These are phyloP conservation scores for Petrea volubilis DNA, from an alignment of 257 asterid genomes.

Conservation along the genomic window DNA sequence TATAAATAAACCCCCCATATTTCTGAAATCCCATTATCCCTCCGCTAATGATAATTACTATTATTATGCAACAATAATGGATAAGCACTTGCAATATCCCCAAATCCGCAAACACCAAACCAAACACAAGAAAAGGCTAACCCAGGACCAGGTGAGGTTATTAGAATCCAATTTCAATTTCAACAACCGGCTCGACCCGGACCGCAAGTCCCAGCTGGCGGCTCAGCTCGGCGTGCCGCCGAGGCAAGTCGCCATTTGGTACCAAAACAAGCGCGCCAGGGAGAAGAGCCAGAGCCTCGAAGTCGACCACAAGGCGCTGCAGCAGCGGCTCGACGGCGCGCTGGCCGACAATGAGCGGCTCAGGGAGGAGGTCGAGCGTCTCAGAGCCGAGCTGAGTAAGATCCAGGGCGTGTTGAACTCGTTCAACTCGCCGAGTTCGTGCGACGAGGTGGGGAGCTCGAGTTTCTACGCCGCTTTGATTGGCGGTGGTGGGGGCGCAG, in stretches of 20 bases:
- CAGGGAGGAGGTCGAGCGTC: conserved; percentile 44
- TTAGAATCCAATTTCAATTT: conserved; percentile 49
- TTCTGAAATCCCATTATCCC: not conserved
- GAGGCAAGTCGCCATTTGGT: conserved; percentile 70
- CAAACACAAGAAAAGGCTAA: conserved; percentile 57
- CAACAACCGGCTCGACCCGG: conserved; percentile 61
- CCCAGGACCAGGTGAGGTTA: conserved; percentile 49
- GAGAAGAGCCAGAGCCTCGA: conserved; percentile 66
- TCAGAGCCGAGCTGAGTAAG: conserved; percentile 45
- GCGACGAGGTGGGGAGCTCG: conserved; percentile 55
- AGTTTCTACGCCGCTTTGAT: conserved; percentile 39
- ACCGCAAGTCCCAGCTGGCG: conserved; percentile 50
- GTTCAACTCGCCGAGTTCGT: conserved; percentile 40
- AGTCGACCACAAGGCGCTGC: conserved; percentile 43
- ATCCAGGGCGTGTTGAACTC: conserved; percentile 32
- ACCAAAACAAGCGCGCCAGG: conserved; percentile 73
- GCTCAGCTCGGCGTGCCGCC: conserved; percentile 57
- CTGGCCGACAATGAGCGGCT: conserved; percentile 44
- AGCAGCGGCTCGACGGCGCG: conserved; percentile 39
- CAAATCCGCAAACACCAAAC: conserved; percentile 25
- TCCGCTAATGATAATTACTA: not conserved
- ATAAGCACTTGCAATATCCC: conserved; percentile 30
- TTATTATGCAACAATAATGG: conserved; percentile 27
- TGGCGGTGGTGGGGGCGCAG: conserved; percentile 39
- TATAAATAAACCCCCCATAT: too few species aligned